Evolutionary conservation across 169 alveolate species (phyloP), one percentile per base, ranked within the genome.

Genomic region (Plasmodium coatneyi): DNA sequence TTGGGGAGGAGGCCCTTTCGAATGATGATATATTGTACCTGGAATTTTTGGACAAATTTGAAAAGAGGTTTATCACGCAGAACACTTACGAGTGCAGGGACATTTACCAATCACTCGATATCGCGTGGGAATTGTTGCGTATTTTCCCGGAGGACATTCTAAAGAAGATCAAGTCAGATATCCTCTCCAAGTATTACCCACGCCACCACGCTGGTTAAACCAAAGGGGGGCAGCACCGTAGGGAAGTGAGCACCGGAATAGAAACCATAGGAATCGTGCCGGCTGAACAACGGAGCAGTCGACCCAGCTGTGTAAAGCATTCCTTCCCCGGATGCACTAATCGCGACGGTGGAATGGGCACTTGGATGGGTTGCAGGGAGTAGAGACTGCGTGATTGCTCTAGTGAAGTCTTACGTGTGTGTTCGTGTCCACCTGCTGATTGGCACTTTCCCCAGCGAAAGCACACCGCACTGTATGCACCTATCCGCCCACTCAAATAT

Each of bases 1-100:
- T 99, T 19, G 99, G 99, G 54, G 99, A 99, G 96, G 99, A 99
- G 98, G 99, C 99, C 71, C 97, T 99, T 36, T 97, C 99, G 19
- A 98, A 99, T 36, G 99, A 99, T 95, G 99, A 99, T 94, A 96
- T 98, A 82, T 97, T 99, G 76, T 99, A 98, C 95, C 96, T 99
- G 83, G 99, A 99, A 94, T 99, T 99, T 97, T 97, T 99, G 3
- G 99, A 99, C 96, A 99, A 98, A 95, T 99, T 99, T 95, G 99
- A 99, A 96, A 95, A 97, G 84, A 97, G 99, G 92, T 99, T 98
- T 97, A 97, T 99, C 83, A 95, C 98, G 89, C 99, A 99, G 95
- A 99, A 99, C 12, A 99, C 99, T 22, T 99, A 98, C 95, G 99
- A 99, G 95, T 97, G 98, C 82, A 98, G 99, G 89, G 98, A 98